Percentiles rank a stretch among this genome's conserved stretches.
Conservation (phyloP, 1,284 basidiomycete genomes). For the Sanghuangporus sanghuang region DNA sequence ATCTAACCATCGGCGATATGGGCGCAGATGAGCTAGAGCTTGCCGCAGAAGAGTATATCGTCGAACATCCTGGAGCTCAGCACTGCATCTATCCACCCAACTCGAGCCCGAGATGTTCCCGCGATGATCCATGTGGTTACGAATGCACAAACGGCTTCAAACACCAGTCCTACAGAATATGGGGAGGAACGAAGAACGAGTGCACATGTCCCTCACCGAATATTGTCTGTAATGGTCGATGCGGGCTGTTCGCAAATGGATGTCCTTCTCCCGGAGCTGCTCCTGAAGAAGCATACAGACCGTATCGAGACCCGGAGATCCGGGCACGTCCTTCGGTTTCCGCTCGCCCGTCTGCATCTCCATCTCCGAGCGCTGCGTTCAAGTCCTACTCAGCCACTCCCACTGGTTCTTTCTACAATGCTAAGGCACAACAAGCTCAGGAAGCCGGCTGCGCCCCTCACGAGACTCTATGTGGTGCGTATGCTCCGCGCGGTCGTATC, state of each 20-base stretch:
- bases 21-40: background rate
- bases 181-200: background rate
- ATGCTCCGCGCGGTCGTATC: background rate
- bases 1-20: background rate
- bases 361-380: background rate
- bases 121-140: background rate
- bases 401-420: background rate
- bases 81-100: background rate
- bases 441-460: background rate
- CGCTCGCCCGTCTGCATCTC: background rate
- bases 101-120: background rate
- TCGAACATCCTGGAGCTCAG: background rate
- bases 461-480: constrained; percentile 1
- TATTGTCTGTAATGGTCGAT: constrained; percentile 1
- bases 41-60: background rate
- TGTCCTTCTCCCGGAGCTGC: background rate
- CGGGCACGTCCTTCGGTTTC: background rate
- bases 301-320: background rate
- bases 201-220: background rate
- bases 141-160: constrained; percentile 2
- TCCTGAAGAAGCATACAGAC: background rate
- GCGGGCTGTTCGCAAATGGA: background rate
- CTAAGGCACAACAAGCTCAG: background rate
- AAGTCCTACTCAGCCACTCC: background rate
- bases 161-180: background rate